phyloP scores from a whole-genome alignment of 2,329 filamentous ascomycete species.

The Drechslerella coelobrocha region DNA sequence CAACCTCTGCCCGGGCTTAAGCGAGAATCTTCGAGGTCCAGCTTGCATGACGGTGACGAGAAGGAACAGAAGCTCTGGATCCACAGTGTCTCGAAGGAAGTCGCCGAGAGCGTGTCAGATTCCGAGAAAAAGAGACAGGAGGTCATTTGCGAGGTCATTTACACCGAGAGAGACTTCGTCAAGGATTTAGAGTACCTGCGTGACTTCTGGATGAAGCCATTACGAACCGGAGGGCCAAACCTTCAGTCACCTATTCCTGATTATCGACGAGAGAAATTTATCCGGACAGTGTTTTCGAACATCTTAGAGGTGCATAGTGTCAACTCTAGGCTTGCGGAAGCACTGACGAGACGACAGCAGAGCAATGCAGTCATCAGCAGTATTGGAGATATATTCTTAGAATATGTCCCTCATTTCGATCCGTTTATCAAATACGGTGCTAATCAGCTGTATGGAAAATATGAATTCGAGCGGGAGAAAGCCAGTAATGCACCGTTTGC shows the following conservation, averaged over 20 bases:
- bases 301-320: constrained; percentile 93
- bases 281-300: constrained; percentile 93
- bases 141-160: constrained; percentile 97
- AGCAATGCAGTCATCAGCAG: constrained; percentile 86
- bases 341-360: constrained; percentile 88
- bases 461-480: constrained; percentile 96
- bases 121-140: constrained; percentile 97
- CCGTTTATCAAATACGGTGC: constrained; percentile 97
- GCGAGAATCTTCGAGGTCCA: constrained; percentile 71
- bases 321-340: constrained; percentile 84
- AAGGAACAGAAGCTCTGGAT: constrained; percentile 99
- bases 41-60: constrained; percentile 83
- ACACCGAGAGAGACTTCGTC: constrained; percentile 97
- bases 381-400: constrained; percentile 91
- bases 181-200: constrained; percentile 97
- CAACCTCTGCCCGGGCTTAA: constrained; percentile 89
- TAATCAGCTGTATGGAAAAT: constrained; percentile 94
- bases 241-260: constrained; percentile 83
- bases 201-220: constrained; percentile 97
- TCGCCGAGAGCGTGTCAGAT: constrained; percentile 87
- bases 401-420: constrained; percentile 89
- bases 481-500: constrained; percentile 82
- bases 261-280: constrained; percentile 84
- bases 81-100: constrained; percentile 93
- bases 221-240: constrained; percentile 72